Conservation (phyloP, 2,329 filamentous ascomycete species). For the Aspergillus transmontanensis region DNA sequence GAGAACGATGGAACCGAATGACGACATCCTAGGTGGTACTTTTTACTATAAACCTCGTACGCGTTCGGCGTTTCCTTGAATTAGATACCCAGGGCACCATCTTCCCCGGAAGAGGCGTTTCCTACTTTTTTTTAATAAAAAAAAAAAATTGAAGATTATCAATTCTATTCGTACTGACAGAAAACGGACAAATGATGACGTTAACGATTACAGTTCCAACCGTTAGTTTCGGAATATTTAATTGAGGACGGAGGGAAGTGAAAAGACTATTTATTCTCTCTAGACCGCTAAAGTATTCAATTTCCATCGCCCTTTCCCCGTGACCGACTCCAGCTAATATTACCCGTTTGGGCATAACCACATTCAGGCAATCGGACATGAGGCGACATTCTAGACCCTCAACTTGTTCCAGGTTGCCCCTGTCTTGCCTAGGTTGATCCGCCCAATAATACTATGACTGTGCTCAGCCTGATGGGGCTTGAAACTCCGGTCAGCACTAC, state of each 20-base stretch:
- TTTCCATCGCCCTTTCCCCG: background rate
- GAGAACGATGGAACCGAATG: slow-evolving; percentile 17
- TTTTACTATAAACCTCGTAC: background rate
- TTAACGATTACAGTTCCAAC: background rate
- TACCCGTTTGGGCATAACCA: slow-evolving; percentile 9
- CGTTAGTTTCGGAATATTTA: slow-evolving; percentile 7
- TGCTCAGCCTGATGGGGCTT: background rate
- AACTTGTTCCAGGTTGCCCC: background rate
- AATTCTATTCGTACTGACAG: slow-evolving; percentile 1
- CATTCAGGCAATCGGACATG: slow-evolving; percentile 10
- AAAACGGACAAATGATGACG: slow-evolving; percentile 5
- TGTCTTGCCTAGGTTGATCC: background rate
- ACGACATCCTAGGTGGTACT: slow-evolving; percentile 13
- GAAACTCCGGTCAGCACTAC: background rate
- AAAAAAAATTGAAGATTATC: too few species aligned
- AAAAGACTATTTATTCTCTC: background rate
- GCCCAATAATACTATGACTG: background rate
- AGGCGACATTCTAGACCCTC: slow-evolving; percentile 15
- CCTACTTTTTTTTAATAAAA: too few species aligned
- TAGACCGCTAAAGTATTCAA: background rate
- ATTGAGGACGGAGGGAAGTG: background rate
- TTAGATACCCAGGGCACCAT: background rate
- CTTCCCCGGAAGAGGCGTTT: background rate
- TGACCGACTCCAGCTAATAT: slow-evolving; percentile 13
- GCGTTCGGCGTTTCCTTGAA: background rate